phyloP scores from a whole-genome alignment of 495 filamentous ascomycete species.

The Trichoderma orchidacearum region DNA sequence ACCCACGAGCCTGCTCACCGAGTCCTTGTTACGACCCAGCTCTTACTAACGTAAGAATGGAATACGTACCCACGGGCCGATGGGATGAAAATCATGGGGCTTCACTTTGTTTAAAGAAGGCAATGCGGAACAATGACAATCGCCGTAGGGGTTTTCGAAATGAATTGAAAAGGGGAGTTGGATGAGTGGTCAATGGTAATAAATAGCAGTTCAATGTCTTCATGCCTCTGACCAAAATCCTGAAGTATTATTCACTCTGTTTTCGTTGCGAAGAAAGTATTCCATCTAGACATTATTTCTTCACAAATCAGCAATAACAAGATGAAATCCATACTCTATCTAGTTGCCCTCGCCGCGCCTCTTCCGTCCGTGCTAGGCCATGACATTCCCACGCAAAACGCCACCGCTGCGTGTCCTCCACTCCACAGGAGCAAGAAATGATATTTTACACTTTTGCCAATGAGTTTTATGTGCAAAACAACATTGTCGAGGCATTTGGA shows the following conservation, averaged over 20 bases:
- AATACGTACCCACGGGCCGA: too few species aligned
- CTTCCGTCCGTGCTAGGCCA: background rate
- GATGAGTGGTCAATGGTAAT: too few species aligned
- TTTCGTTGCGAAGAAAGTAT: background rate
- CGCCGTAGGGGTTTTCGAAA: too few species aligned
- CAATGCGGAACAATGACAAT: too few species aligned
- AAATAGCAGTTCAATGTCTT: background rate
- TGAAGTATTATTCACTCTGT: background rate
- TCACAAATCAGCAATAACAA: background rate
- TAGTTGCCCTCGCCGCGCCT: background rate
- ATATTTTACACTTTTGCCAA: background rate
- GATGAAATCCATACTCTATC: background rate
- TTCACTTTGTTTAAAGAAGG: too few species aligned
- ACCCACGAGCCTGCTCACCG: too few species aligned
- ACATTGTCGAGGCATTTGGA: background rate
- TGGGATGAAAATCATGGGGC: too few species aligned
- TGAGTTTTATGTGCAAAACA: background rate
- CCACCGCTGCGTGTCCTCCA: background rate
- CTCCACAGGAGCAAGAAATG: background rate
- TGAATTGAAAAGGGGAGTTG: too few species aligned
- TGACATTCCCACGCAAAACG: background rate
- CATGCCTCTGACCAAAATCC: background rate
- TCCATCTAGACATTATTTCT: background rate
- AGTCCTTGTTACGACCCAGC: too few species aligned
- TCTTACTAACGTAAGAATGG: too few species aligned